Conservation (phyloP, 2,329 filamentous ascomycete genomes). For the Trichoderma asperellum region DNA sequence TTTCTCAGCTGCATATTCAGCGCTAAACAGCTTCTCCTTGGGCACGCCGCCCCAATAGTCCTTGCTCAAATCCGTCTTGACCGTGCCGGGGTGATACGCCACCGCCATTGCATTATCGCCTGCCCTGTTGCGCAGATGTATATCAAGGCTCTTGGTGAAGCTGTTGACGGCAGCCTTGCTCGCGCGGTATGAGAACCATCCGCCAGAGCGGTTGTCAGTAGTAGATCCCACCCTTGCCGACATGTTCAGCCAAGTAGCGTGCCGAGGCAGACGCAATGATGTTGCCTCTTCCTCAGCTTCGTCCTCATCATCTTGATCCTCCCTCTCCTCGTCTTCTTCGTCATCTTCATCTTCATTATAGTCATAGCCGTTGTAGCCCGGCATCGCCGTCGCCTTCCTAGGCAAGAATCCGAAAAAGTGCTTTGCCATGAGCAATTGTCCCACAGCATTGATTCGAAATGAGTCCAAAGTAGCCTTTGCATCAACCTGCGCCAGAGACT, state of each 20-base stretch:
- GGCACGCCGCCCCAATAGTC: slow-evolving; percentile 71
- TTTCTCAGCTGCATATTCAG: slow-evolving; percentile 67
- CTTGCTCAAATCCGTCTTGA: slow-evolving; percentile 72
- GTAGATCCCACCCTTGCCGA: slow-evolving; percentile 78
- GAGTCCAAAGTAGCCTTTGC: slow-evolving; percentile 65
- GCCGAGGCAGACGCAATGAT: slow-evolving; percentile 46
- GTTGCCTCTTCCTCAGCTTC: neutral
- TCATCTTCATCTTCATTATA: slow-evolving; percentile 1
- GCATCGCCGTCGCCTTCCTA: slow-evolving; percentile 50
- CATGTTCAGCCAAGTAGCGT: slow-evolving; percentile 73
- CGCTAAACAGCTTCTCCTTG: slow-evolving; percentile 65
- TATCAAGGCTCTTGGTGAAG: slow-evolving; percentile 71
- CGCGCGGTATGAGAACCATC: slow-evolving; percentile 82
- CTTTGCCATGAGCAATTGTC: slow-evolving; percentile 76
- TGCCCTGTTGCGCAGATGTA: slow-evolving; percentile 61
- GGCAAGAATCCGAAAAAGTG: slow-evolving; percentile 73
- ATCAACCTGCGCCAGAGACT: slow-evolving; percentile 67
- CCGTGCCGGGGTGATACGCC: slow-evolving; percentile 78
- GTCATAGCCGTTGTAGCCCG: neutral
- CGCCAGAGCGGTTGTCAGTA: slow-evolving; percentile 71
- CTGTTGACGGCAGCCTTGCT: slow-evolving; percentile 77
- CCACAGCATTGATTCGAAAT: slow-evolving; percentile 74
- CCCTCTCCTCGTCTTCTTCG: slow-evolving; percentile 5
- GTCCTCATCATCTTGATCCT: slow-evolving; percentile 6
- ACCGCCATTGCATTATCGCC: slow-evolving; percentile 68